Percentiles rank a stretch among this genome's conserved stretches.
phyloP scores from a whole-genome alignment of 176 grass and related monocot genomes.

The Aegilops tauschii region DNA sequence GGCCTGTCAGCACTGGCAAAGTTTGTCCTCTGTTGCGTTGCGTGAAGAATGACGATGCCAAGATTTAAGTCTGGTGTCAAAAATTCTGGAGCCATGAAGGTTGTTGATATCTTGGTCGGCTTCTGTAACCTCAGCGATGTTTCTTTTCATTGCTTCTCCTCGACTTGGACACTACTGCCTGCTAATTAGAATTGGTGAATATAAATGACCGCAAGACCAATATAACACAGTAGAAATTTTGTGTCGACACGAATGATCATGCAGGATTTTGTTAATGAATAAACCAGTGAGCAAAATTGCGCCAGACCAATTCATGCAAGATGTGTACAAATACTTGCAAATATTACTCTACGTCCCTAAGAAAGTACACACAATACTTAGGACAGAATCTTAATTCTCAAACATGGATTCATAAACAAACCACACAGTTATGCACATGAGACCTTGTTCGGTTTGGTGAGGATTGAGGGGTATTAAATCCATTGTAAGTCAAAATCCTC shows the following conservation, averaged over 20 bases:
- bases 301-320: neutral
- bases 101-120: neutral
- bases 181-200: neutral
- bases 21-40: neutral
- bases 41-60: neutral
- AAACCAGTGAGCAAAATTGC: neutral
- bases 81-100: constrained; percentile 1
- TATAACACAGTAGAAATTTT: neutral
- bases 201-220: neutral
- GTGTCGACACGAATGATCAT: neutral
- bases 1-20: neutral
- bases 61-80: neutral
- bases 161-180: constrained; percentile 22
- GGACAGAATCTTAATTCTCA: too few relatives aligned
- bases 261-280: neutral
- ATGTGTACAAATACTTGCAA: neutral
- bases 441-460: too few relatives aligned
- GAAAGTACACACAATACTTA: neutral
- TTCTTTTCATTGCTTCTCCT: neutral
- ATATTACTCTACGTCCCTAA: neutral
- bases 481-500: too few relatives aligned
- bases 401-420: too few relatives aligned
- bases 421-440: neutral
- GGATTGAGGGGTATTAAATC: too few relatives aligned
- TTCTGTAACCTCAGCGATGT: neutral